Conservation (phyloP, 495 filamentous ascomycete genomes). For the Choiromyces venosus region DNA sequence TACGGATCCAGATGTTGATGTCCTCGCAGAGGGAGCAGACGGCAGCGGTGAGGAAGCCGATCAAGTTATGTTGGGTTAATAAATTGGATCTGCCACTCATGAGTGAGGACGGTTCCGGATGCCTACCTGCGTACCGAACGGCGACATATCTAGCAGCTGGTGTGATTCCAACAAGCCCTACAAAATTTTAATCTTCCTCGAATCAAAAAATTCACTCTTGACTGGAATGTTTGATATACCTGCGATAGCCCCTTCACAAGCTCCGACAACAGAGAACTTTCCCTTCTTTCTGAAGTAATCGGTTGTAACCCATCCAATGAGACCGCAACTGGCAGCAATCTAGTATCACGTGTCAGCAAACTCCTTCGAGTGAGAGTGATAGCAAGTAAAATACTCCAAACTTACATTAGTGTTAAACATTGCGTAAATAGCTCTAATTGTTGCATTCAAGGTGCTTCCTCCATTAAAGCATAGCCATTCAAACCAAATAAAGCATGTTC, state of each 20-base stretch:
- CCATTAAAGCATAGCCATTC: constrained; percentile 62
- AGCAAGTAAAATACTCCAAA: not conserved
- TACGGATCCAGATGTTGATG: constrained; percentile 54
- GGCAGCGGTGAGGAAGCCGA: constrained; percentile 55
- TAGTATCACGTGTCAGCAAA: not conserved
- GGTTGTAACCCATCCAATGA: constrained; percentile 56
- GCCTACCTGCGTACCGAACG: constrained; percentile 48
- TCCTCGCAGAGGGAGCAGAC: constrained; percentile 51
- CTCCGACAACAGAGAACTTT: constrained; percentile 56
- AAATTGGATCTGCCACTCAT: not conserved
- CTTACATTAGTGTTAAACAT: not conserved
- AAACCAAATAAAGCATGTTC: constrained; percentile 57
- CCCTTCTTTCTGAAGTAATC: constrained; percentile 54
- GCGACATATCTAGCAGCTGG: constrained; percentile 59
- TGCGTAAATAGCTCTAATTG: constrained; percentile 52
- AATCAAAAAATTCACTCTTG: not conserved
- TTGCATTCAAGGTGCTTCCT: constrained; percentile 55
- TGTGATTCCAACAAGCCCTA: constrained; percentile 59
- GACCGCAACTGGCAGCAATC: constrained; percentile 51
- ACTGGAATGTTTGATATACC: not conserved
- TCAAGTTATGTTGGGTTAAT: constrained; percentile 35
- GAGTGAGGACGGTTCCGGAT: not conserved
- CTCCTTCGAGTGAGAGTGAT: not conserved
- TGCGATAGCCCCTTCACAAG: constrained; percentile 59
- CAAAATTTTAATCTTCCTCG: not conserved